Evolutionary conservation across 371 early-diverging fungal genomes (phyloP).

Genomic region (Zychaea mexicana): DNA sequence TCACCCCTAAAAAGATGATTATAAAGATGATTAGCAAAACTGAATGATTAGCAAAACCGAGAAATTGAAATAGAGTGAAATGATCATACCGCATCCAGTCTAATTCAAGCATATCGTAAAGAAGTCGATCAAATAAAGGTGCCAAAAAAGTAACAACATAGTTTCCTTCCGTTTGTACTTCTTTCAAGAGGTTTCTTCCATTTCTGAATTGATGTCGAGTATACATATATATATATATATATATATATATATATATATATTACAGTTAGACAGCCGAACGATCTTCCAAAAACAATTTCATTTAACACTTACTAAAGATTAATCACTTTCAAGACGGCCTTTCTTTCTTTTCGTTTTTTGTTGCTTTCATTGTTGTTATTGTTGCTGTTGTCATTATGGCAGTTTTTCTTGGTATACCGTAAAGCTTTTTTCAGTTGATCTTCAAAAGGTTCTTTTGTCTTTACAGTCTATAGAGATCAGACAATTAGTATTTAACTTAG

Average conservation of each 20-base stretch:
- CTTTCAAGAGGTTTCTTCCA: background rate
- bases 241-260: no score
- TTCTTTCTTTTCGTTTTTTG: background rate
- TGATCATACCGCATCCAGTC: background rate
- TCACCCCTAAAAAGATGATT: background rate
- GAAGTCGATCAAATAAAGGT: background rate
- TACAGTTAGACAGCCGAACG: background rate
- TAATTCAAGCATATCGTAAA: background rate
- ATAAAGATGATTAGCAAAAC: no score
- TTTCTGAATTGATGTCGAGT: background rate
- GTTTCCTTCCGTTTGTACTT: background rate
- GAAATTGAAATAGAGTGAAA: background rate
- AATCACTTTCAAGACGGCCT: background rate
- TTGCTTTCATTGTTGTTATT: background rate
- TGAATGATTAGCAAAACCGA: background rate
- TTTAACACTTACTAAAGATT: background rate
- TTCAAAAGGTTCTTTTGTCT: background rate
- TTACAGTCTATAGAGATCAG: background rate
- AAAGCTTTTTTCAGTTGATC: background rate
- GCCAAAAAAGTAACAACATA: background rate
- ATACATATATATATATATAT: no score
- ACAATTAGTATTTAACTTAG: background rate
- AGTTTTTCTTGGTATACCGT: background rate
- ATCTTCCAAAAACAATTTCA: background rate
- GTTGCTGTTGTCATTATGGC: background rate